Percentiles rank a stretch among this genome's conserved stretches.
Evolutionary conservation across 2,329 filamentous ascomycete species (phyloP).

Genomic region (Emergomyces africanus): DNA sequence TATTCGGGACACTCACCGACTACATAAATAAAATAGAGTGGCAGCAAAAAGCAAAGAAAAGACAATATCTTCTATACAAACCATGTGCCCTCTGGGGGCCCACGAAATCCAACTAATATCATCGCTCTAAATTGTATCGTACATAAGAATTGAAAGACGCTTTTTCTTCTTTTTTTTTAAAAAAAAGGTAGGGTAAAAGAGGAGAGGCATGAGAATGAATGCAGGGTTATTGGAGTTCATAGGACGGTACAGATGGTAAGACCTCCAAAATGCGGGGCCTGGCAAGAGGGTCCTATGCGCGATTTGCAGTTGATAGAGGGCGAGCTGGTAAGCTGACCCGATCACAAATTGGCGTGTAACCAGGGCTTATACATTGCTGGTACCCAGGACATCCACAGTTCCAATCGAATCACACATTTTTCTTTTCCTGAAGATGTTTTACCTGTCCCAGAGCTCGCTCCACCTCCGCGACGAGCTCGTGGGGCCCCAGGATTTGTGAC

Average conservation of each 20-base stretch:
- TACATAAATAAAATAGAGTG: background rate
- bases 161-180: background rate
- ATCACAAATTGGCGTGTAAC: background rate
- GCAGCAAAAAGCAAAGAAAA: background rate
- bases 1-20: background rate
- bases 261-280: background rate
- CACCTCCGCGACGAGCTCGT: constrained; percentile 58
- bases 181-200: background rate
- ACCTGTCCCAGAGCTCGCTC: constrained; percentile 69
- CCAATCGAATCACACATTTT: background rate
- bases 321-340: background rate
- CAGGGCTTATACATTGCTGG: background rate
- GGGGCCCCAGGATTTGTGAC: constrained; percentile 51
- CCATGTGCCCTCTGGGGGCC: background rate
- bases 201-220: background rate
- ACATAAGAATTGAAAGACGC: background rate
- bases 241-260: background rate
- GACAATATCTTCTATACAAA: background rate
- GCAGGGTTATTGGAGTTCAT: background rate
- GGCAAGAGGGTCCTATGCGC: background rate
- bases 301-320: background rate
- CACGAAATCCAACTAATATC: background rate
- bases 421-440: constrained; percentile 23
- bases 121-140: background rate
- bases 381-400: background rate